Percentiles rank a stretch among this genome's conserved stretches.
Evolutionary conservation across 352 stramenopile species (phyloP).

Genomic region (Phytopythium vexans): DNA sequence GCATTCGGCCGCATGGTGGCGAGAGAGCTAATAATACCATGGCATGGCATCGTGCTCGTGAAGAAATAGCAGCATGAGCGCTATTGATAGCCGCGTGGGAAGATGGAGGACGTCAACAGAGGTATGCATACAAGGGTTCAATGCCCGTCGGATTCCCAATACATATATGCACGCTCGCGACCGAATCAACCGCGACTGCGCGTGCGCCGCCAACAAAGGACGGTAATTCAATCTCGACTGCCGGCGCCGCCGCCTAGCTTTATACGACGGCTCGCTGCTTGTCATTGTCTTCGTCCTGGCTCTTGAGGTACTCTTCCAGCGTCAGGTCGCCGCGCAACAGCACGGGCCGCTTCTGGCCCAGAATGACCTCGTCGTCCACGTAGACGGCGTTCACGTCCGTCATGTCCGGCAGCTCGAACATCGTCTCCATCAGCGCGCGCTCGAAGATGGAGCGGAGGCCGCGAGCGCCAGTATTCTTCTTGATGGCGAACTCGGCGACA

Average conservation of each 20-base stretch:
- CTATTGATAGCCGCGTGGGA: too few species aligned
- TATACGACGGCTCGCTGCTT: conserved; percentile 58
- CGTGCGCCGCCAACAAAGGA: background rate
- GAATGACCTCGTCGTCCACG: conserved; percentile 91
- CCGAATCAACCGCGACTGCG: too few species aligned
- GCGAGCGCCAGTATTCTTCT: conserved; percentile 94
- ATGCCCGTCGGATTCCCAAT: too few species aligned
- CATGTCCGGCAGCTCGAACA: conserved; percentile 95
- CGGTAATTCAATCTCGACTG: background rate
- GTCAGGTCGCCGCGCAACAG: conserved; percentile 75
- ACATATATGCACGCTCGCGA: too few species aligned
- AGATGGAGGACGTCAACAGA: too few species aligned
- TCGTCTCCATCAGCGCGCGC: conserved; percentile 93
- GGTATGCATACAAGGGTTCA: too few species aligned
- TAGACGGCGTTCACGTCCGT: conserved; percentile 92
- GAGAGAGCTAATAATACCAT: too few species aligned
- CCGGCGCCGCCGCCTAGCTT: background rate
- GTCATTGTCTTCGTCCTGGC: conserved; percentile 47
- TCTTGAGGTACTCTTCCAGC: conserved; percentile 74
- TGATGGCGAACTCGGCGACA: conserved; percentile 91
- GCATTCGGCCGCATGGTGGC: too few species aligned
- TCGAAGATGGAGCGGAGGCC: conserved; percentile 95
- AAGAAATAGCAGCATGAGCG: too few species aligned
- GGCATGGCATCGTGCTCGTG: too few species aligned
- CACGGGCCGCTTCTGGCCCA: conserved; percentile 88